Evolutionary conservation across 179 eudicot species (phyloP).

Genomic region (Patellifolia procumbens): DNA sequence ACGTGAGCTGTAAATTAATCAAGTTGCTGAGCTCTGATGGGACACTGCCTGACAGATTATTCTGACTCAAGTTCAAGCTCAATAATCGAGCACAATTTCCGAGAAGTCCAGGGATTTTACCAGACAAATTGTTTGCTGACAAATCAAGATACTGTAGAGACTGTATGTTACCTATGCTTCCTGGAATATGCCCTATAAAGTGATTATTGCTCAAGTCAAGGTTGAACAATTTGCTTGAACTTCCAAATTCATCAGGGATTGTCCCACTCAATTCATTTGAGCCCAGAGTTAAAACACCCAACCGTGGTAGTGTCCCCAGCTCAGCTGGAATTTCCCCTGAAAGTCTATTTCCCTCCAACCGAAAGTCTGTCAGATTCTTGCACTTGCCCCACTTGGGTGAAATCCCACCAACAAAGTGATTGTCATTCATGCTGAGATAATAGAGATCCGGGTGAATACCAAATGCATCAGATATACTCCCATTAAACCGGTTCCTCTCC

Average conservation of each 20-base stretch:
- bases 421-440: conserved; percentile 47
- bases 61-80: conserved; percentile 58
- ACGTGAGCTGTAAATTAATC: conserved; percentile 31
- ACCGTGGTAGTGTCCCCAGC: conserved; percentile 49
- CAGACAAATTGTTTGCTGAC: conserved; percentile 47
- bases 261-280: conserved; percentile 58
- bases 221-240: conserved; percentile 28
- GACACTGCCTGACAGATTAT: conserved; percentile 48
- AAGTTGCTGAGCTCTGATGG: conserved; percentile 56
- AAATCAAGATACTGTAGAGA: conserved; percentile 56
- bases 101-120: conserved; percentile 50
- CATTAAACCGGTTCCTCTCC: conserved; percentile 61
- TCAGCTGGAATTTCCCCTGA: conserved; percentile 64
- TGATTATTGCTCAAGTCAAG: conserved; percentile 55
- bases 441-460: conserved; percentile 56
- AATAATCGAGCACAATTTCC: conserved; percentile 44
- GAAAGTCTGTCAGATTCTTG: conserved; percentile 45
- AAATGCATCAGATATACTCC: conserved; percentile 61
- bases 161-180: conserved; percentile 39
- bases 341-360: conserved; percentile 51
- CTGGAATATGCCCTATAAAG: conserved; percentile 55
- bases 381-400: conserved; percentile 59
- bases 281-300: conserved; percentile 43
- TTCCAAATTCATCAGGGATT: conserved; percentile 57
- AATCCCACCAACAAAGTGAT: conserved; percentile 59